Percentiles rank a stretch among this genome's conserved stretches.
These are phyloP conservation scores for Fusarium sambucinum DNA, from an alignment of 2,329 filamentous ascomycete species.

Conservation along the genomic window DNA sequence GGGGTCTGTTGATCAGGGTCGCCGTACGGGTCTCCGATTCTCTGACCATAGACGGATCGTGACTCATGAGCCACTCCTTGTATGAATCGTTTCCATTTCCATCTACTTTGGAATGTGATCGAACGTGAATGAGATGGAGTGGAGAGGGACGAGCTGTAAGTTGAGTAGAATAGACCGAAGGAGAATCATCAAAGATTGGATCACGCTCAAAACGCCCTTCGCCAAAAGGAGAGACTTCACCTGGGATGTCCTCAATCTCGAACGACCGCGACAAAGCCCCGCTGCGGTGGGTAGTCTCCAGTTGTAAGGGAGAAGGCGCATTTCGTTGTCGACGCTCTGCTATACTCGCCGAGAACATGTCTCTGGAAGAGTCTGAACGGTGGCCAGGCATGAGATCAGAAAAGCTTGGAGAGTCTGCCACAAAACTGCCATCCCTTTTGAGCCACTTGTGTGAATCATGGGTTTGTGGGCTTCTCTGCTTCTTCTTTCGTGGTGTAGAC, in stretches of 20 bases:
- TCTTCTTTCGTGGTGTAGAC: conserved; percentile 39
- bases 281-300: conserved; percentile 27
- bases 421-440: conserved; percentile 16
- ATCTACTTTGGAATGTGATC: conserved; percentile 40
- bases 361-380: conserved; percentile 25
- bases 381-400: conserved; percentile 51
- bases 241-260: conserved; percentile 39
- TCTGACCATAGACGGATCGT: conserved; percentile 33
- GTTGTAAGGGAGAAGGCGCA: conserved; percentile 47
- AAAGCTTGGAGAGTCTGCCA: conserved; percentile 46
- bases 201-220: conserved; percentile 23
- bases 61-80: conserved; percentile 45
- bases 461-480: conserved; percentile 7
- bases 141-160: conserved; percentile 39
- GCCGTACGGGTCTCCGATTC: conserved; percentile 34
- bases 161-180: conserved; percentile 46
- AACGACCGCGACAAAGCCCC: conserved; percentile 16
- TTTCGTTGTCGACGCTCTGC: conserved; percentile 50
- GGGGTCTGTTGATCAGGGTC: conserved; percentile 38
- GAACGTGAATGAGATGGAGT: conserved; percentile 35
- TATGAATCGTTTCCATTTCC: conserved; percentile 42
- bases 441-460: conserved; percentile 18
- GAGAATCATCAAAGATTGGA: conserved; percentile 26
- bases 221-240: conserved; percentile 48
- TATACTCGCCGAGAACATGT: conserved; percentile 40